Base-by-base conservation (phyloP, 257 asterid species). In the Lithospermum erythrorhizon region DNA sequence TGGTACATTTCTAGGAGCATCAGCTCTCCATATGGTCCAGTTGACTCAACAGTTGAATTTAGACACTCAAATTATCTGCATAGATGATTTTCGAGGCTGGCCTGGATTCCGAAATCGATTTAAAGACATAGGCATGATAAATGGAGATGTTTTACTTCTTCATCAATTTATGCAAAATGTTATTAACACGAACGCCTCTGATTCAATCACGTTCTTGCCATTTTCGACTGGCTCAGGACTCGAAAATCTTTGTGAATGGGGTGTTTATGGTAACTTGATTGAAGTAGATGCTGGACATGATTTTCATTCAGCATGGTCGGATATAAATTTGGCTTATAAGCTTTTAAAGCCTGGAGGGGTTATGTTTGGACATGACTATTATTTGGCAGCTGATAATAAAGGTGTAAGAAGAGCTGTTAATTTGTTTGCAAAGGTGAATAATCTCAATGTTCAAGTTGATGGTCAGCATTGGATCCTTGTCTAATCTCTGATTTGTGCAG, bases 81-180 rank as follows among this genome's bases (percentile, higher is more conserved):
- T 85, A n/a, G 94, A 85, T 66, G 94, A 85, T 55, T 85, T 81
- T 53, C 70, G 94, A 3, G 94, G 94, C 0, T 85, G 94, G 94
- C 90, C 94, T 0, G 87, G 90, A 13, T 85, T 82, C 66, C 65
- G 65, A 45, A 76, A 77, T 58, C 56, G 58, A n/a, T 79, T 74
- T 27, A 81, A 75, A 58, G 81, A 84, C 61, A 56, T 85, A 62
- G 76, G 67, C 61, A 76, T 72, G 81, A 73, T 82, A 32, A 85
- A 81, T 65, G 94, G 94, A 0, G 83, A 85, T 30, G 78, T 77
- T 6, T 20, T 79, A 66, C 57, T 85, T 8, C 17, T 85, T 49
- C 78, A 75, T 70, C 94, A 85, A 69, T 85, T 82, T 76, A 85
- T 85, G 94, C 82, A 83, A 62, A 83, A 83, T 57, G 86, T 83